Conservation (phyloP, 148 eudicot species). For the Amaranthus cruentus region DNA sequence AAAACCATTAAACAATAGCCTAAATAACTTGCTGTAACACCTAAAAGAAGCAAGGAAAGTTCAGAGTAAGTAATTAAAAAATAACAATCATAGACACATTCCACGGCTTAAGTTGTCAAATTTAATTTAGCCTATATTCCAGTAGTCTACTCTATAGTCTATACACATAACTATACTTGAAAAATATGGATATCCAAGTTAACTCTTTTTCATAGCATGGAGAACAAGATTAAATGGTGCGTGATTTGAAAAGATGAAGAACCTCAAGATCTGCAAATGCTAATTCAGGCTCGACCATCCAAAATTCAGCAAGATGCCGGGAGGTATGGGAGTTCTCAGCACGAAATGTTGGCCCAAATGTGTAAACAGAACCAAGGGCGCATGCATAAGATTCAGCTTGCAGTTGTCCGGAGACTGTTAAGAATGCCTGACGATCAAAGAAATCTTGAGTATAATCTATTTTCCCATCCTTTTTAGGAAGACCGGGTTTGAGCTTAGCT, state of each 20-base stretch:
- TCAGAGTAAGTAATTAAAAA: too few relatives aligned
- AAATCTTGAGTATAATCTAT: slow-evolving; percentile 78
- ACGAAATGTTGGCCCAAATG: slow-evolving; percentile 96
- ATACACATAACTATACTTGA: neutral
- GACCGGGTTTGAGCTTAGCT: slow-evolving; percentile 62
- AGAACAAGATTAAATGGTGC: neutral
- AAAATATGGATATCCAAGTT: too few relatives aligned
- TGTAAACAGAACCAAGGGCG: slow-evolving; percentile 80
- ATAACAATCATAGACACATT: too few relatives aligned
- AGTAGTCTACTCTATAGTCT: neutral
- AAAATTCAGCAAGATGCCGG: slow-evolving; percentile 93
- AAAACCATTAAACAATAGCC: too few relatives aligned
- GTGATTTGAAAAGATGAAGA: neutral
- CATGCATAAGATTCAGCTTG: slow-evolving; percentile 96
- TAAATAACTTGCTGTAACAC: too few relatives aligned
- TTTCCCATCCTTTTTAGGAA: slow-evolving; percentile 88
- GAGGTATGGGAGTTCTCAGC: slow-evolving; percentile 95
- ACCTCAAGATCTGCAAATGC: slow-evolving; percentile 95
- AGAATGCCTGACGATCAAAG: slow-evolving; percentile 95
- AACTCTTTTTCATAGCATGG: neutral
- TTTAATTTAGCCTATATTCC: neutral
- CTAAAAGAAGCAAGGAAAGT: too few relatives aligned
- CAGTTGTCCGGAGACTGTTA: slow-evolving; percentile 94
- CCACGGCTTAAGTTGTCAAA: too few relatives aligned
- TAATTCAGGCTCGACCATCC: slow-evolving; percentile 99